Evolutionary conservation across 1,284 basidiomycete genomes (phyloP).

Genomic region (Trametes sp.): DNA sequence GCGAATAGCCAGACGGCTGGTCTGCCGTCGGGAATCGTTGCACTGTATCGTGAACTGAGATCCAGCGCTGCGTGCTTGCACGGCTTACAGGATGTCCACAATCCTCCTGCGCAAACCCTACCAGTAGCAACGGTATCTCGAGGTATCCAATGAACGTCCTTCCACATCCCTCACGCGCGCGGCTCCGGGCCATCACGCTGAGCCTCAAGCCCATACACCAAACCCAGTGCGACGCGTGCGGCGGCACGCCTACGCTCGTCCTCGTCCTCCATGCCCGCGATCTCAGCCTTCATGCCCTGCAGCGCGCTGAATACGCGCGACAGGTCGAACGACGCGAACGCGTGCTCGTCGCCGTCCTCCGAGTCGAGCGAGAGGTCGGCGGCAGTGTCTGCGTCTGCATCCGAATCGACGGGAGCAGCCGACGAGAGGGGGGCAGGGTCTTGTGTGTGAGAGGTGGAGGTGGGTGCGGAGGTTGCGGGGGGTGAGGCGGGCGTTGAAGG

Average conservation of each 20-base stretch:
- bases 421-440: neutral
- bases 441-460: neutral
- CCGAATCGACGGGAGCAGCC: neutral
- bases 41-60: no score
- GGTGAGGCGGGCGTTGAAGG: neutral
- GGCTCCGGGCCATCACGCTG: constrained; percentile 29
- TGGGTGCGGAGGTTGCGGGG: constrained; percentile 1
- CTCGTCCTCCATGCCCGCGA: constrained; percentile 69
- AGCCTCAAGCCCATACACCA: constrained; percentile 71
- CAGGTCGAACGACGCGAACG: constrained; percentile 62
- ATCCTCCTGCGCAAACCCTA: no score
- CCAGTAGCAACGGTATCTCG: no score
- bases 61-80: no score
- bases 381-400: constrained; percentile 2
- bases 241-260: constrained; percentile 70
- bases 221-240: constrained; percentile 73
- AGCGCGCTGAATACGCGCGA: constrained; percentile 66
- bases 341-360: constrained; percentile 38
- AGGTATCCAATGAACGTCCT: no score
- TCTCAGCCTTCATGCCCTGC: constrained; percentile 77
- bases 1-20: no score
- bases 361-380: constrained; percentile 27
- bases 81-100: no score
- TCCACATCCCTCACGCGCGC: neutral
- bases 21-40: no score